Percentiles rank a stretch among this genome's conserved stretches.
These are phyloP conservation scores for Tubosaeta sp. DNA, from an alignment of 768 basidiomycete genomes.

Conservation along the genomic window DNA sequence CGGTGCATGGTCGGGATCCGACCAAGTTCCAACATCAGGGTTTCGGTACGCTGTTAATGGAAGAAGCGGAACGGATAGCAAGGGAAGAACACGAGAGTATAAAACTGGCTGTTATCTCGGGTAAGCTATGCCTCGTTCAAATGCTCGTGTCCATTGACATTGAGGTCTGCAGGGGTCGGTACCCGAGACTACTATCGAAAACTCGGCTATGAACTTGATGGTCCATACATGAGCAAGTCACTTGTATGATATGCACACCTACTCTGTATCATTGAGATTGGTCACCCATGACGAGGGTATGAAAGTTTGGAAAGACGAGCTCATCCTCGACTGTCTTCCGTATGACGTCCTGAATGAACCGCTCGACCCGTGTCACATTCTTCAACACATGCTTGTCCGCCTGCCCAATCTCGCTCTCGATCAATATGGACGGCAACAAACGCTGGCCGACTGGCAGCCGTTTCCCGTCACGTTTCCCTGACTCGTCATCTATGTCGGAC, in stretches of 20 bases:
- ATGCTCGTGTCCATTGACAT: background rate
- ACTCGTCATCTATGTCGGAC: constrained; percentile 61
- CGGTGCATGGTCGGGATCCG: constrained; percentile 94
- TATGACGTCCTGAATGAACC: constrained; percentile 93
- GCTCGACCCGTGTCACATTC: constrained; percentile 92
- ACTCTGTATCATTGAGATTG: constrained; percentile 10
- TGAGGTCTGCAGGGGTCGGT: constrained; percentile 67
- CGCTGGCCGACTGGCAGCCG: constrained; percentile 78
- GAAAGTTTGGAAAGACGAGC: constrained; percentile 94
- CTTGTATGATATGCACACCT: constrained; percentile 37
- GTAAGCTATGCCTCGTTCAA: constrained; percentile 37
- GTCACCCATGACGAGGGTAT: constrained; percentile 63
- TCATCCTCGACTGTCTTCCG: constrained; percentile 95
- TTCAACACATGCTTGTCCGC: constrained; percentile 92
- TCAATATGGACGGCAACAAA: constrained; percentile 79
- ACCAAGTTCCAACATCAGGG: constrained; percentile 98
- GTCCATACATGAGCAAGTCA: constrained; percentile 96
- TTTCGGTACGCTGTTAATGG: constrained; percentile 96
- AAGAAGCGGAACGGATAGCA: constrained; percentile 98
- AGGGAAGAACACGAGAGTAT: constrained; percentile 94
- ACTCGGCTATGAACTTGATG: constrained; percentile 91
- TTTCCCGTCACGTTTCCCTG: constrained; percentile 48
- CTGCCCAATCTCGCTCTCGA: constrained; percentile 97
- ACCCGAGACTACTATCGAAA: constrained; percentile 96
- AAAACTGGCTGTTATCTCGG: constrained; percentile 96